Evolutionary conservation across 805 yeast species (phyloP).

Genomic region (Hanseniaspora jakobsenii): DNA sequence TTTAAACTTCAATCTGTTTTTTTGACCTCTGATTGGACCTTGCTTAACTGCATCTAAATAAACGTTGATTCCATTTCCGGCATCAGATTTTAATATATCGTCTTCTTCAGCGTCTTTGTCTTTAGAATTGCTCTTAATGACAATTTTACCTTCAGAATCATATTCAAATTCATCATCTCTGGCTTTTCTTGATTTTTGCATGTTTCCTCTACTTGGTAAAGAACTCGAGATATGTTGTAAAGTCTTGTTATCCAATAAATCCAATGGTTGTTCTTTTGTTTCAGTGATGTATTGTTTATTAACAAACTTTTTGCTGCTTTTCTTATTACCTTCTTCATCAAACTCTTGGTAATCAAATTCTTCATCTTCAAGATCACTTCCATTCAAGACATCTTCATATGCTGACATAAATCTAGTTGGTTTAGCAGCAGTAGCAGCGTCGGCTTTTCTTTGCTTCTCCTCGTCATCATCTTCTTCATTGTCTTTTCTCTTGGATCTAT

Average conservation of each 20-base stretch:
- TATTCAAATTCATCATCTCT: slow-evolving; percentile 26
- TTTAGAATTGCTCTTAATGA: slow-evolving; percentile 27
- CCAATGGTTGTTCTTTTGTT: slow-evolving; percentile 66
- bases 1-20: slow-evolving; percentile 78
- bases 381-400: slow-evolving; percentile 84
- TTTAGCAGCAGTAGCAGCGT: slow-evolving; percentile 22
- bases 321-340: slow-evolving; percentile 29
- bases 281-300: slow-evolving; percentile 63
- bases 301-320: slow-evolving; percentile 18
- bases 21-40: slow-evolving; percentile 90
- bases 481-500: slow-evolving; percentile 69
- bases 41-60: slow-evolving; percentile 86
- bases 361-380: slow-evolving; percentile 48
- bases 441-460: slow-evolving; percentile 19
- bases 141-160: slow-evolving; percentile 28
- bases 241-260: slow-evolving; percentile 74
- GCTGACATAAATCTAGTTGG: slow-evolving; percentile 63
- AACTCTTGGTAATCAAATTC: slow-evolving; percentile 31
- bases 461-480: slow-evolving; percentile 32
- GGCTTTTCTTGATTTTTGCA: slow-evolving; percentile 29
- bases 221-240: slow-evolving; percentile 81
- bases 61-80: slow-evolving; percentile 65
- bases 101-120: slow-evolving; percentile 25
- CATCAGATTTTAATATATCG: slow-evolving; percentile 37
- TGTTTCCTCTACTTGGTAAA: slow-evolving; percentile 58